Percentiles rank a stretch among this genome's conserved stretches.
phyloP scores from a whole-genome alignment of 2,329 filamentous ascomycete species.

The Trichoderma pleuroti region DNA sequence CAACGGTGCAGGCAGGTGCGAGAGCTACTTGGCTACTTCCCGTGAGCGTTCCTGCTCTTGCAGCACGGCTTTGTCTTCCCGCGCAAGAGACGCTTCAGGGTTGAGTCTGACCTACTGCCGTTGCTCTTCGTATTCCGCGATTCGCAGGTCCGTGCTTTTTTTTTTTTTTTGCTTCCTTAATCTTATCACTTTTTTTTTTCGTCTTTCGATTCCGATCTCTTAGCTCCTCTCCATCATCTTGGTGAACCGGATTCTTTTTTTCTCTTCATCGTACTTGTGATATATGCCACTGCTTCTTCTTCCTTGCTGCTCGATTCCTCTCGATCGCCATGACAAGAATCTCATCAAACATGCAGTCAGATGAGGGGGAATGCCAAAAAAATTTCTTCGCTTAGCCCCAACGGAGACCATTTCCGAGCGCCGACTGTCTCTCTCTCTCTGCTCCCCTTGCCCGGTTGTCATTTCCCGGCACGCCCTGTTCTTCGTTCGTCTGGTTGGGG shows the following conservation, averaged over 20 bases:
- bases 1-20: not conserved
- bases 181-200: not conserved
- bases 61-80: conserved; percentile 2
- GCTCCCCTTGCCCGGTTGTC: conserved; percentile 10
- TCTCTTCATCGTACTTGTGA: not conserved
- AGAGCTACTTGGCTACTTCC: not conserved
- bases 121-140: not conserved
- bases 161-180: not conserved
- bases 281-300: not conserved
- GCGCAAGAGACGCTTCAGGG: not conserved
- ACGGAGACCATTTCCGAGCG: conserved; percentile 17
- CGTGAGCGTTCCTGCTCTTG: conserved; percentile 11
- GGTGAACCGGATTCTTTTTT: not conserved
- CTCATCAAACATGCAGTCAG: conserved; percentile 5
- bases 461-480: conserved; percentile 15
- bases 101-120: conserved; percentile 7
- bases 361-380: conserved; percentile 5
- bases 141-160: not conserved
- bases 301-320: not conserved
- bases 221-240: too few species aligned
- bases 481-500: conserved; percentile 11
- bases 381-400: conserved; percentile 15
- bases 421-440: not conserved
- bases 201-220: not conserved
- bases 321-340: not conserved